Evolutionary conservation across 2,329 filamentous ascomycete species (phyloP).

Genomic region (Colletotrichum orchidophilum): DNA sequence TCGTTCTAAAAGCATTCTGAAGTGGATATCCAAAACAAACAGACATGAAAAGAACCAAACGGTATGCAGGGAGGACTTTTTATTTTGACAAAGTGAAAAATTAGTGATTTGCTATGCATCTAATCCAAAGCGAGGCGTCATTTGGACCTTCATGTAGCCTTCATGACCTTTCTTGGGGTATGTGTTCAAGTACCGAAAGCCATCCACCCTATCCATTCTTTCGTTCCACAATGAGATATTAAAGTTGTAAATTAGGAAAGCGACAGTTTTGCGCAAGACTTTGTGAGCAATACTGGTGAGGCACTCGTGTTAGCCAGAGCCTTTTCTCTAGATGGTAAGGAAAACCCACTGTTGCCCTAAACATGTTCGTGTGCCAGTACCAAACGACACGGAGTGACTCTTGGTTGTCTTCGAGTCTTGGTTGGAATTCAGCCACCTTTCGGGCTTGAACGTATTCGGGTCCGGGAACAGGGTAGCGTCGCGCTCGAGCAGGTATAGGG

Average conservation of each 20-base stretch:
- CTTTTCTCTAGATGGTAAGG: not conserved
- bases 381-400: slow-evolving; percentile 21
- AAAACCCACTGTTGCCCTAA: slow-evolving; percentile 32
- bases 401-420: not conserved
- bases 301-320: not conserved
- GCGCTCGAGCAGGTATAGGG: slow-evolving; percentile 27
- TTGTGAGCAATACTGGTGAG: slow-evolving; percentile 26
- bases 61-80: too few species aligned
- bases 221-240: slow-evolving; percentile 30
- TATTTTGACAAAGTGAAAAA: not conserved
- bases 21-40: not conserved
- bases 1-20: not conserved
- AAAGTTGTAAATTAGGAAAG: slow-evolving; percentile 32
- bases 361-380: slow-evolving; percentile 35
- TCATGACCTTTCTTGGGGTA: slow-evolving; percentile 30
- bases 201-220: not conserved
- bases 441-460: slow-evolving; percentile 28
- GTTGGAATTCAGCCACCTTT: slow-evolving; percentile 30
- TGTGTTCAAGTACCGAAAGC: slow-evolving; percentile 27
- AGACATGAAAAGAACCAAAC: not conserved
- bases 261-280: slow-evolving; percentile 34
- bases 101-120: slow-evolving; percentile 1
- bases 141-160: slow-evolving; percentile 25
- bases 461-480: slow-evolving; percentile 26
- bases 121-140: slow-evolving; percentile 11